Conservation (phyloP, 1,139 yeast genomes). For the Kazachstania sp. region DNA sequence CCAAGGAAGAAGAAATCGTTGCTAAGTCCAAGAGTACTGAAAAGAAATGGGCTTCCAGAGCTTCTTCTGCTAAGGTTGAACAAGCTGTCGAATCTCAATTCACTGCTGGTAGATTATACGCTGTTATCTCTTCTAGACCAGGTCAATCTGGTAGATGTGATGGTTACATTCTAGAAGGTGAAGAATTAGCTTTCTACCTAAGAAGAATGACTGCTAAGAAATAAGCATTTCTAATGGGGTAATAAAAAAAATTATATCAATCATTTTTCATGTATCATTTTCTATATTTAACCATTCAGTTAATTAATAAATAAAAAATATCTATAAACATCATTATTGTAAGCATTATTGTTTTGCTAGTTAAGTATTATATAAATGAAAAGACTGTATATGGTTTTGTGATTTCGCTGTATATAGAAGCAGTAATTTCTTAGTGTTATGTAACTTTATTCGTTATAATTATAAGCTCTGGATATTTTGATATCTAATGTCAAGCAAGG, state of each 20-base stretch:
- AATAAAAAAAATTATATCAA: conserved; percentile 1
- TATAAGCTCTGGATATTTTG: too few relatives aligned
- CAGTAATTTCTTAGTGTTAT: too few relatives aligned
- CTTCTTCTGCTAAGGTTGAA: conserved; percentile 77
- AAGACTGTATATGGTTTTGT: too few relatives aligned
- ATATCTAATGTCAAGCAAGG: too few relatives aligned
- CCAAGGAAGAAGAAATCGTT: conserved; percentile 44
- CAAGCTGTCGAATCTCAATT: conserved; percentile 89
- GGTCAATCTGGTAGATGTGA: conserved; percentile 99
- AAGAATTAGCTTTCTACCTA: conserved; percentile 99
- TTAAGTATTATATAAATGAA: too few relatives aligned
- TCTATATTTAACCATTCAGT: conserved; percentile 6
- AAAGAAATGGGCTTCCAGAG: conserved; percentile 89
- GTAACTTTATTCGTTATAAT: too few relatives aligned
- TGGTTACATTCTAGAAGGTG: conserved; percentile 99
- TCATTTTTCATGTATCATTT: conserved; percentile 11
- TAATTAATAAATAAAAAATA: conserved; percentile 3
- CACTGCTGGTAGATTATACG: conserved; percentile 98
- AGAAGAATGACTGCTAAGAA: conserved; percentile 99
- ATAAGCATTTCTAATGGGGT: conserved; percentile 39
- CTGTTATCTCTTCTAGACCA: conserved; percentile 98
- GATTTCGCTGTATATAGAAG: too few relatives aligned
- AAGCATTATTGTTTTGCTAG: not conserved
- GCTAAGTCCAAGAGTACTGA: conserved; percentile 74
- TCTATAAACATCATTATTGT: conserved; percentile 1